These are phyloP conservation scores for Triticum monococcum DNA, from an alignment of 176 grass and related monocot genomes.

Conservation along the genomic window DNA sequence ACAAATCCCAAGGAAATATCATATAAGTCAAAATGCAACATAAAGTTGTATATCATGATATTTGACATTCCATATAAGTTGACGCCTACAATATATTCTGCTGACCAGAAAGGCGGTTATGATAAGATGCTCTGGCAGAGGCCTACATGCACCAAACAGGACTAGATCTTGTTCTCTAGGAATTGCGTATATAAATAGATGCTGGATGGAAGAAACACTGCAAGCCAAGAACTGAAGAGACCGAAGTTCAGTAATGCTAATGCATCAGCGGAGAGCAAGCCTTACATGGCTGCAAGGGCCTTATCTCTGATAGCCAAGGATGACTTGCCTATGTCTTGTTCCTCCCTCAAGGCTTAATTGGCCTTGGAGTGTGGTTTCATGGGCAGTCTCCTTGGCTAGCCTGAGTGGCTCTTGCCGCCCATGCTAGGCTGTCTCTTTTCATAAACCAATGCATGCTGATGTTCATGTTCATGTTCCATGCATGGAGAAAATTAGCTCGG, in stretches of 20 bases:
- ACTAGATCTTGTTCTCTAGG: neutral
- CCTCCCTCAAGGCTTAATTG: neutral
- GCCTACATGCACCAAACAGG: neutral
- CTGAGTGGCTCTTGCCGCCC: slow-evolving; percentile 25
- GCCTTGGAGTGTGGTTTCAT: slow-evolving; percentile 9
- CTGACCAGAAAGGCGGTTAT: neutral
- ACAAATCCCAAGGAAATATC: neutral
- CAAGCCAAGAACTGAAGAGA: neutral
- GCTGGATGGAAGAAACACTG: neutral
- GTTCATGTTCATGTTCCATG: neutral
- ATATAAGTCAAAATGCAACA: neutral
- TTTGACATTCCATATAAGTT: neutral
- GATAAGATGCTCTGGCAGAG: neutral
- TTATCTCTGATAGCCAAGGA: slow-evolving; percentile 22
- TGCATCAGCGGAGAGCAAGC: neutral
- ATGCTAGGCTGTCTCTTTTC: slow-evolving; percentile 33
- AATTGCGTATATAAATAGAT: neutral
- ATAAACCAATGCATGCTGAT: neutral
- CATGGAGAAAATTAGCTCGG: neutral
- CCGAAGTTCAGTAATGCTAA: neutral
- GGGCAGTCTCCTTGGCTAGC: slow-evolving; percentile 51
- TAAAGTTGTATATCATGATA: neutral
- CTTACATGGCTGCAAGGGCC: slow-evolving; percentile 3
- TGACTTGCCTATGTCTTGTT: slow-evolving; percentile 28
- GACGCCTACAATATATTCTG: neutral